phyloP scores from a whole-genome alignment of 805 yeast genomes.

The Novakomyces olei region DNA sequence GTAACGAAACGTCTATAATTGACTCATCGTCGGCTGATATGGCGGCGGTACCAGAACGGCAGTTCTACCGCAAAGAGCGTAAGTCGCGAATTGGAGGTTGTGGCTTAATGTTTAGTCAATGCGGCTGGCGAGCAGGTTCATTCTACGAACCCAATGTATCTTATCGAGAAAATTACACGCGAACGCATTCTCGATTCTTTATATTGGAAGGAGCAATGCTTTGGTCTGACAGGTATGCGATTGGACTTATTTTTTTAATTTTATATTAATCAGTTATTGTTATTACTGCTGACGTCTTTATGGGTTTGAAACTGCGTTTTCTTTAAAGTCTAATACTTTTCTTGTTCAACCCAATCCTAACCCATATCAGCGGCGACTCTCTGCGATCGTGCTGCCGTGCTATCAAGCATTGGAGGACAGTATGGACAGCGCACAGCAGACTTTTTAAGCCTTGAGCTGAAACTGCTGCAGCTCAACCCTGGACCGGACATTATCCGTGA shows the following conservation, averaged over 20 bases:
- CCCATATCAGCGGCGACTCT: slow-evolving; percentile 20
- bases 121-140: too few species aligned
- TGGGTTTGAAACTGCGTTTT: too few species aligned
- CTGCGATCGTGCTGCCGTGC: slow-evolving; percentile 25
- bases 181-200: slow-evolving; percentile 34
- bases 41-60: too few species aligned
- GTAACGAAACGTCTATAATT: too few species aligned
- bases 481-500: slow-evolving; percentile 30
- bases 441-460: slow-evolving; percentile 54
- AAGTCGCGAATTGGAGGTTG: too few species aligned
- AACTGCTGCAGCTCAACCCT: slow-evolving; percentile 61
- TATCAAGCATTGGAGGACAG: slow-evolving; percentile 36
- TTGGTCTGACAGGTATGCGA: slow-evolving; percentile 19
- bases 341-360: background rate
- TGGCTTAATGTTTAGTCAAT: too few species aligned
- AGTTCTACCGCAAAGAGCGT: too few species aligned
- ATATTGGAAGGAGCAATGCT: slow-evolving; percentile 37
- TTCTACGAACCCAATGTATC: too few species aligned
- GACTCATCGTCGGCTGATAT: too few species aligned
- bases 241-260: background rate
- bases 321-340: background rate
- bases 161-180: slow-evolving; percentile 35
- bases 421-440: slow-evolving; percentile 41
- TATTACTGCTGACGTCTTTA: background rate
- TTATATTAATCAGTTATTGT: background rate